A percentile compares a stretch with the other conserved stretches of the same genome.
phyloP scores from a whole-genome alignment of 345 rosid genomes.

The Moricandia moricandioides region DNA sequence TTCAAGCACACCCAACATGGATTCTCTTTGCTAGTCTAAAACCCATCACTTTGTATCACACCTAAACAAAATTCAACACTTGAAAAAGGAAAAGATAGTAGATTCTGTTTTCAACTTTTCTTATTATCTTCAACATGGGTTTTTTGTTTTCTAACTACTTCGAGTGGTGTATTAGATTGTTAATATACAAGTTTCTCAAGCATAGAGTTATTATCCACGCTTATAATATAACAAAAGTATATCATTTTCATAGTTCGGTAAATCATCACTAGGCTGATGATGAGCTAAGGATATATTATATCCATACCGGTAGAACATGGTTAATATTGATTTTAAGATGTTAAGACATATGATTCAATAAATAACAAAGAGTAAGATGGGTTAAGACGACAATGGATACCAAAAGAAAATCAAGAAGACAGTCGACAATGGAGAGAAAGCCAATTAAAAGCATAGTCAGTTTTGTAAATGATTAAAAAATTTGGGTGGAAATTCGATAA shows the following conservation, averaged over 20 bases:
- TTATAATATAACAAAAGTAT: neutral
- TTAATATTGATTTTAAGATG: neutral
- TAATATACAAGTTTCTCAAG: neutral
- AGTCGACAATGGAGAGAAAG: slow-evolving; percentile 10
- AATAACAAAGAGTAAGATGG: neutral
- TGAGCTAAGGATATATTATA: slow-evolving; percentile 7
- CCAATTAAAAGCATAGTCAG: neutral
- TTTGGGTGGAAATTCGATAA: slow-evolving; percentile 24
- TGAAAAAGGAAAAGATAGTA: neutral
- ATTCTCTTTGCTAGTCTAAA: slow-evolving; percentile 41
- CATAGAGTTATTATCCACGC: slow-evolving; percentile 3
- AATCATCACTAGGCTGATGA: slow-evolving; percentile 25
- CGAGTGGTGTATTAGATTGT: neutral
- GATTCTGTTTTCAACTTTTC: slow-evolving; percentile 30
- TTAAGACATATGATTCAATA: neutral
- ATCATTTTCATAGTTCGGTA: slow-evolving; percentile 2
- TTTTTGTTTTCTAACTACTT: neutral
- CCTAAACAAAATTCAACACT: slow-evolving; percentile 7
- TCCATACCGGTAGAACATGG: neutral
- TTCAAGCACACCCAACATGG: slow-evolving; percentile 41
- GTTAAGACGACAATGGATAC: neutral
- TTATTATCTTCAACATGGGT: slow-evolving; percentile 2
- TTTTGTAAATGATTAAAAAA: slow-evolving; percentile 12
- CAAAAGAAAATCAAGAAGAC: neutral
- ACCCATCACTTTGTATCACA: slow-evolving; percentile 40